Base-by-base conservation (phyloP, 768 basidiomycete species). In the Xerocomus potaroensis region DNA sequence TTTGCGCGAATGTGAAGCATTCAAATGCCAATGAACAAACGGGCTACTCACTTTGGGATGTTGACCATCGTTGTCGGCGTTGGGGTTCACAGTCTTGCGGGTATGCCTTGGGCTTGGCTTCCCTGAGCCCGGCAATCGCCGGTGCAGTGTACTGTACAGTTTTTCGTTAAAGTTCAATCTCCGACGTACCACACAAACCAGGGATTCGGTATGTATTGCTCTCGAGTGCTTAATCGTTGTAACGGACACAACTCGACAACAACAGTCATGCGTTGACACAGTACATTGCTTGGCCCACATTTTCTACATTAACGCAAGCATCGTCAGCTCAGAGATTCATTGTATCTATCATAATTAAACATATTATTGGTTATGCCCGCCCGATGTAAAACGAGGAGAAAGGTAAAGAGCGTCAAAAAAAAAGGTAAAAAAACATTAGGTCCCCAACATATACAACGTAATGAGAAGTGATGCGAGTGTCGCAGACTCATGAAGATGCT, bases 41-140 rank as follows among this genome's bases (percentile, higher is more conserved):
- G 35, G 29, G 37, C 12, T 33, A 79, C 88, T 59, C 59, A 91
- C 91, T 94, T 94, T 68, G 91, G 91, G 60, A 94, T 83, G 80
- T 93, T 93, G 74, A 94, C 91, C 91, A 94, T 94, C 50, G 69
- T 57, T 47, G 58, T 59, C 61, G 61, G 60, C 60, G 70, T 65
- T 43, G 57, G 48, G 46, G 50, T 38, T 50, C 51, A 41, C 49
- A 39, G 38, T 55, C 45, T 54, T 36, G 48, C 42, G 37, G 49
- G 48, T 50, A 40, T 52, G 18, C 35, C 19, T 48, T 44, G 32
- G 48, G 38, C 41, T 51, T 37, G n/a, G 10, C 26, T 27, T 27
- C 45, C 47, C 43, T 52, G 30, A 38, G 12, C 21, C 31, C 56
- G 63, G 61, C 50, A 58, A 64, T 63, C 58, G 51, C 61, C 60